Conservation (phyloP, 768 basidiomycete species). For the Peribolospora baueri region DNA sequence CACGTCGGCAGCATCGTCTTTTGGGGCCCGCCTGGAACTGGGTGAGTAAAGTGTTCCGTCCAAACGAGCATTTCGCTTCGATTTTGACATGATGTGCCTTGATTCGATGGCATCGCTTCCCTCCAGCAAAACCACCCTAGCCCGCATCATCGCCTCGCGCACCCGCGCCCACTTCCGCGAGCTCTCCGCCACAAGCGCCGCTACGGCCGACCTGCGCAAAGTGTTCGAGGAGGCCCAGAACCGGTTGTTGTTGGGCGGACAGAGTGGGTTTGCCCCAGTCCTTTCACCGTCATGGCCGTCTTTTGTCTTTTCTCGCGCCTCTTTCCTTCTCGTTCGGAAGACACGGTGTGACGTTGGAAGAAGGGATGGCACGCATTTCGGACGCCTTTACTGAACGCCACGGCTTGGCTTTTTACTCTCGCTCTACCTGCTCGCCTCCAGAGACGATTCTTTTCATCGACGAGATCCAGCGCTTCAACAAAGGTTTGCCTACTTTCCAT, state of each 20-base stretch:
- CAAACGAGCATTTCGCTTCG: slow-evolving; percentile 12
- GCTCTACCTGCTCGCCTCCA: slow-evolving; percentile 16
- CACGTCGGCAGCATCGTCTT: slow-evolving; percentile 23
- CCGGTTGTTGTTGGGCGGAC: slow-evolving; percentile 37
- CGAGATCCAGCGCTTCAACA: slow-evolving; percentile 56
- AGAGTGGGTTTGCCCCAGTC: slow-evolving; percentile 7
- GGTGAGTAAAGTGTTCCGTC: neutral
- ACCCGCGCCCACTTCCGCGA: slow-evolving; percentile 45
- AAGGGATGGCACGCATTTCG: too few species aligned
- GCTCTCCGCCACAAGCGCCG: slow-evolving; percentile 13
- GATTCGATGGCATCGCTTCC: neutral
- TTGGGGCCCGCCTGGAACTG: slow-evolving; percentile 45
- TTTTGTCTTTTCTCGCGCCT: neutral
- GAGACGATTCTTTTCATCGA: slow-evolving; percentile 56
- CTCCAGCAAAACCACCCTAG: slow-evolving; percentile 49
- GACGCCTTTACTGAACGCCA: too few species aligned
- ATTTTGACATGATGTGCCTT: neutral
- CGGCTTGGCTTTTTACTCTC: neutral
- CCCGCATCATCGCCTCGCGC: slow-evolving; percentile 39
- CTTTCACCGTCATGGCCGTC: slow-evolving; percentile 17
- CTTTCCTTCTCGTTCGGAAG: neutral
- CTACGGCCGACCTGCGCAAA: slow-evolving; percentile 41
- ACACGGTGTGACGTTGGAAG: too few species aligned
- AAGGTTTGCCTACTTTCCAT: slow-evolving; percentile 15
- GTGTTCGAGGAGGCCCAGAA: slow-evolving; percentile 54